Conservation (phyloP, 179 eudicot species). For the Amaranthus tricolor region DNA sequence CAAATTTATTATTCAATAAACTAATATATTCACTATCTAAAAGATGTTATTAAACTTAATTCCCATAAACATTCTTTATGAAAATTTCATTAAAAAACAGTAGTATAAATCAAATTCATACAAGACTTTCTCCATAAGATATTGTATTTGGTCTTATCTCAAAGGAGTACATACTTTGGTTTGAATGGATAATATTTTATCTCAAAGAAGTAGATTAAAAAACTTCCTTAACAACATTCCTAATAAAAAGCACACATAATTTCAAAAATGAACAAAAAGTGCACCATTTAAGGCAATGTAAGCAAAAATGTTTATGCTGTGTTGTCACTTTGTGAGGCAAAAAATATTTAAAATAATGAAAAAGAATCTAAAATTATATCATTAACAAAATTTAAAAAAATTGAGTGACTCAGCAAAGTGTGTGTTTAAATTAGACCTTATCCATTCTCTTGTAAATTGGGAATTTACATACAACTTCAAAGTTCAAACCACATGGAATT, state of each 20-base stretch:
- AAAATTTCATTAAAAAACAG: no score
- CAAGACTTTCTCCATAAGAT: no score
- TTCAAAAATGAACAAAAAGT: constrained; percentile 1
- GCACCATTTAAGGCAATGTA: neutral
- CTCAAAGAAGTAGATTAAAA: neutral
- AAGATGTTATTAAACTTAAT: no score
- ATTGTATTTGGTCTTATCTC: no score
- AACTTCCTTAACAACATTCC: neutral
- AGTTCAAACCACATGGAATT: constrained; percentile 25
- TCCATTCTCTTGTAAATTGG: constrained; percentile 31
- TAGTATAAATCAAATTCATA: no score
- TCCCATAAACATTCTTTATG: no score
- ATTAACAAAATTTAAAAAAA: neutral
- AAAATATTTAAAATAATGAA: constrained; percentile 4
- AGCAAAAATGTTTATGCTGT: constrained; percentile 9
- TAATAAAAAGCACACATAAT: neutral
- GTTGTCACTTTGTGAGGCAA: constrained; percentile 25
- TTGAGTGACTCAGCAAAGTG: constrained; percentile 30
- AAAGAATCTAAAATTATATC: neutral
- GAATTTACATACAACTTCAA: constrained; percentile 27
- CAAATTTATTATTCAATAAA: no score
- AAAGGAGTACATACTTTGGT: no score
- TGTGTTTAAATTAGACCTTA: constrained; percentile 31
- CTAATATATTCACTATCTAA: no score
- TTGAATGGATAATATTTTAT: neutral